These are phyloP conservation scores for Aureobasidium sp. DNA, from an alignment of 2,329 filamentous ascomycete species.

Conservation along the genomic window DNA sequence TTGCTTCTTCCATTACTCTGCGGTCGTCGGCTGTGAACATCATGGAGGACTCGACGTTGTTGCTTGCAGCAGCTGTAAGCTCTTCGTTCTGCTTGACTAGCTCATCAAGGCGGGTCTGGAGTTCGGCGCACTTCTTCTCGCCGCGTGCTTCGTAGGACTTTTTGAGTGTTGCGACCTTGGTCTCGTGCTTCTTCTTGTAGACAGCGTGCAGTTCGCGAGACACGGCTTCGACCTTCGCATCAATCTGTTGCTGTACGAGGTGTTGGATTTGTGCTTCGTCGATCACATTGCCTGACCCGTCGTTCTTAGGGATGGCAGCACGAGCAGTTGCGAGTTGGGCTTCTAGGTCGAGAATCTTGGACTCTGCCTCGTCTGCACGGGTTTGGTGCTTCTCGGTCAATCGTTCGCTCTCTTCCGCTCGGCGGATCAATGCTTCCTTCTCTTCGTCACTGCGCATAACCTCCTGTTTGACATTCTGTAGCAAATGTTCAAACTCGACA, in stretches of 20 bases:
- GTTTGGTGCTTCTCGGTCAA: conserved; percentile 66
- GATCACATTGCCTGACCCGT: conserved; percentile 25
- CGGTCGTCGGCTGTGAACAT: conserved; percentile 18
- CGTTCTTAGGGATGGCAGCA: conserved; percentile 24
- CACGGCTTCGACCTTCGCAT: conserved; percentile 73
- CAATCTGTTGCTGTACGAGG: conserved; percentile 59
- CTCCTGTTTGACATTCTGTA: conserved; percentile 74
- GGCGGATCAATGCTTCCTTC: conserved; percentile 67
- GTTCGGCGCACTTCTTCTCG: conserved; percentile 78
- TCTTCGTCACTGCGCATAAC: conserved; percentile 73
- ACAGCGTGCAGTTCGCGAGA: conserved; percentile 79
- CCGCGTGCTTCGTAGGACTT: conserved; percentile 75
- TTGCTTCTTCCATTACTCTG: conserved; percentile 22
- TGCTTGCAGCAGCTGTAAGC: conserved; percentile 59
- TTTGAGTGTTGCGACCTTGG: conserved; percentile 85
- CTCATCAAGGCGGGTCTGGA: conserved; percentile 64
- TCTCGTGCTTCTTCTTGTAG: conserved; percentile 97
- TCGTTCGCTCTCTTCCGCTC: conserved; percentile 70
- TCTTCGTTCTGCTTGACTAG: conserved; percentile 68
- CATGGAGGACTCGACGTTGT: conserved; percentile 38
- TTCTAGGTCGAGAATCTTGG: conserved; percentile 43
- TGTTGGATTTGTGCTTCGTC: conserved; percentile 39
- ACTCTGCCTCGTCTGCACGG: conserved; percentile 63
- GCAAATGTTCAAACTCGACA: conserved; percentile 74
- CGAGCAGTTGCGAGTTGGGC: conserved; percentile 64